Evolutionary conservation across 2,329 filamentous ascomycete genomes (phyloP).

Genomic region (Aspergillus tamarii): DNA sequence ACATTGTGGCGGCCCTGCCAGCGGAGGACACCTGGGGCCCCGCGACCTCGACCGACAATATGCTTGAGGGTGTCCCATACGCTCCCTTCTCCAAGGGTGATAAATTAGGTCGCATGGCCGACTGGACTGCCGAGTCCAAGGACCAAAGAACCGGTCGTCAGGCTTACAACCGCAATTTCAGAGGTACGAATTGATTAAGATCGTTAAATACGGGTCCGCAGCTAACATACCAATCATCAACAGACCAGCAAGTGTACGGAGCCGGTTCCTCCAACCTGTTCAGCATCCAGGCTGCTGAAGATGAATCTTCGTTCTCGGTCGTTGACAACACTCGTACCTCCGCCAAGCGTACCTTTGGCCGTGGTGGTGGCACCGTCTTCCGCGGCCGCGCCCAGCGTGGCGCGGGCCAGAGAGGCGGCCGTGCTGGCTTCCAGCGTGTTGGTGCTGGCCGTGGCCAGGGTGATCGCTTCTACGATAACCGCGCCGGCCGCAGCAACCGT

Average conservation of each 20-base stretch:
- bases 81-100: slow-evolving; percentile 98
- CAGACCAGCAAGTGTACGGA: slow-evolving; percentile 96
- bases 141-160: slow-evolving; percentile 74
- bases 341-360: slow-evolving; percentile 78
- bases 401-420: slow-evolving; percentile 67
- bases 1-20: slow-evolving; percentile 72
- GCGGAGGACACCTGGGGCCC: slow-evolving; percentile 87
- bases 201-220: not conserved
- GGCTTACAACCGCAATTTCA: slow-evolving; percentile 90
- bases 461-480: slow-evolving; percentile 69
- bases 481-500: slow-evolving; percentile 69
- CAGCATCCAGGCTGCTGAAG: slow-evolving; percentile 87
- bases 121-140: slow-evolving; percentile 94
- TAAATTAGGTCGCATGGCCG: slow-evolving; percentile 98
- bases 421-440: slow-evolving; percentile 73
- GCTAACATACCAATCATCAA: not conserved
- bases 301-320: slow-evolving; percentile 96
- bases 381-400: slow-evolving; percentile 76
- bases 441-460: slow-evolving; percentile 70
- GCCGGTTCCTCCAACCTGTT: slow-evolving; percentile 85
- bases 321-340: slow-evolving; percentile 93
- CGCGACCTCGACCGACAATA: slow-evolving; percentile 78
- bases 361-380: slow-evolving; percentile 88
- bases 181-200: slow-evolving; percentile 62
- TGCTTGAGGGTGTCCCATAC: slow-evolving; percentile 91